These are phyloP conservation scores for Lecanicillium sp. DNA, from an alignment of 2,329 filamentous ascomycete genomes.

Conservation along the genomic window DNA sequence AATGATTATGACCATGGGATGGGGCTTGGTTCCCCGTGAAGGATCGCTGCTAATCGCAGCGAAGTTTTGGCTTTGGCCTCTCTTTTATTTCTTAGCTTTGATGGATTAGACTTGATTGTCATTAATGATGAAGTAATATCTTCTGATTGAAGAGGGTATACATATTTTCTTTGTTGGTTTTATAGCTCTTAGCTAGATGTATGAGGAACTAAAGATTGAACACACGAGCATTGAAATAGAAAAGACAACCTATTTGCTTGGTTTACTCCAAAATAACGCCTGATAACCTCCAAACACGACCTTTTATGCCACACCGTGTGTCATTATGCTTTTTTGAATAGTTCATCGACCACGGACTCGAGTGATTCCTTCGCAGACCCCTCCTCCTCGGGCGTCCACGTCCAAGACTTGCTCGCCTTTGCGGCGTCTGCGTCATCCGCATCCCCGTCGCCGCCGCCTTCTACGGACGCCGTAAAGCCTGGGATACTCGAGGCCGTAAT, in stretches of 20 bases:
- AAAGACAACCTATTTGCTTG: background rate
- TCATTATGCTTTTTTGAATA: background rate
- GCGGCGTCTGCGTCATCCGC: background rate
- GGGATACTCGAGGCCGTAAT: background rate
- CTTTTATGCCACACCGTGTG: background rate
- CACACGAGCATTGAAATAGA: no score
- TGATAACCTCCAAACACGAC: background rate
- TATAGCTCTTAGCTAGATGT: background rate
- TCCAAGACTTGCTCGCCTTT: constrained; percentile 25
- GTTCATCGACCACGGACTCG: constrained; percentile 20
- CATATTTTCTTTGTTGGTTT: background rate
- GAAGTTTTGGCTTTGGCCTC: background rate
- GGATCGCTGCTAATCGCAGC: background rate
- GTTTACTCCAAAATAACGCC: no score
- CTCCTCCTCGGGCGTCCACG: constrained; percentile 22
- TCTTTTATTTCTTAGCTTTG: background rate
- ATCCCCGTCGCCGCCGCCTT: constrained; percentile 12
- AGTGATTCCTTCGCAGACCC: constrained; percentile 17
- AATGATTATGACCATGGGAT: background rate
- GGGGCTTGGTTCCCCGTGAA: background rate
- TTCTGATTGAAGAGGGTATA: no score
- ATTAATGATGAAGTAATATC: no score
- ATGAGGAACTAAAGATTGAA: no score
- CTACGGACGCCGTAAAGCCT: constrained; percentile 18
- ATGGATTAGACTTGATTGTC: no score